Base-by-base conservation (phyloP, 257 asterid genomes). In the Petrea volubilis region DNA sequence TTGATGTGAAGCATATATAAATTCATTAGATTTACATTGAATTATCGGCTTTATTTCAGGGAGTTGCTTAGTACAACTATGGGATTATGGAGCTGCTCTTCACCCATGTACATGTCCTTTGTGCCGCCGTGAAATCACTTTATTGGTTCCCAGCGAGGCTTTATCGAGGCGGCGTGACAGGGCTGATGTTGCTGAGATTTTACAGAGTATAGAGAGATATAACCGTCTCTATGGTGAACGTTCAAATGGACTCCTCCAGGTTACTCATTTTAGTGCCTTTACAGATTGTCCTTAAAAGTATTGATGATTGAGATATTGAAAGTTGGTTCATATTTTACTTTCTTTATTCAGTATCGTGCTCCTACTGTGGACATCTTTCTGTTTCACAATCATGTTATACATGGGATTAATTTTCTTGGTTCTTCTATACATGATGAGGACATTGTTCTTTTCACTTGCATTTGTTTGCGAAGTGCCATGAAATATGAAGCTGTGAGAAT, bases 21-120 rank as follows among this genome's bases (percentile, higher is more conserved):
- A 33, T 33, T 33, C 38, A 33, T 14, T 46, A 13, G 13, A 46
- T 18, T 14, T 18, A 21, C 23, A 27, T 52, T 23, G 59, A 52
- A 23, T 52, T 21, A 52, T 6, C 27, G 21, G 59, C 7, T 23
- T 21, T n/a, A 52, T 52, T 52, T 52, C n/a, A 52, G 99, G 96
- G 51, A 80, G 71, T 60, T 95, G 99, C 80, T 90, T 92, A 66
- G 67, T 88, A 55, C 95, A 85, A 83, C 90, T 85, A 69, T 95
- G 99, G 99, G 82, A 92, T 62, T 83, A 88, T 61, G 93, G 89
- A 70, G 72, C 92, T 59, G 96, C 96, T 57, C 84, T 90, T 73
- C 93, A 83, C 72, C 94, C 97, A 51, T 92, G 98, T 74, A 90
- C 61, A 69, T 95, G 99, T 55, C 97, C 98, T 33, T 74, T 95